phyloP scores from a whole-genome alignment of 2,329 filamentous ascomycete species.

The Hirsutella thompsonii region DNA sequence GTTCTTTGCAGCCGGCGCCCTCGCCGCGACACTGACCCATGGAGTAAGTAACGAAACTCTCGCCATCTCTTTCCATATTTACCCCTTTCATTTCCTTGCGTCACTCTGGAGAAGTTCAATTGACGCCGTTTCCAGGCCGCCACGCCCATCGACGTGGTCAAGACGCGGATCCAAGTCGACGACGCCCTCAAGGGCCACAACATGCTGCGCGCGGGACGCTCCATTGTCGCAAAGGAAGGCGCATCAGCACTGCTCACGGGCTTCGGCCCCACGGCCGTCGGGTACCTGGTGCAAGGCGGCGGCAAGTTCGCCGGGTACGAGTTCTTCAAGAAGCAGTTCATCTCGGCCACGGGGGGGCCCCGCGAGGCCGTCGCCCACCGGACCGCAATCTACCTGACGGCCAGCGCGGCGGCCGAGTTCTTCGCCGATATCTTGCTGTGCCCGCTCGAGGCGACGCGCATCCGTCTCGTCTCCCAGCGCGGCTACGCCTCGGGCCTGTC shows the following conservation, averaged over 20 bases:
- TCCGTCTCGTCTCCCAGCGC: constrained; percentile 70
- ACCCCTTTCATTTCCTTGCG: too few species aligned
- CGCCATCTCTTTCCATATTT: too few species aligned
- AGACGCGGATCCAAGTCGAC: constrained; percentile 86
- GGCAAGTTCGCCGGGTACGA: constrained; percentile 90
- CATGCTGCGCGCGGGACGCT: constrained; percentile 65
- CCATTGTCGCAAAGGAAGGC: constrained; percentile 70
- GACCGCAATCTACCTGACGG: constrained; percentile 57
- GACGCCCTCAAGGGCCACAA: constrained; percentile 74
- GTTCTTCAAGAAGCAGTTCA: constrained; percentile 84
- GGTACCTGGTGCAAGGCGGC: constrained; percentile 81
- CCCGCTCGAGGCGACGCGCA: constrained; percentile 73
- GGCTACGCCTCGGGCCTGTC: constrained; percentile 62
- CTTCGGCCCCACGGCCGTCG: constrained; percentile 73
- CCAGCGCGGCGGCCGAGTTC: constrained; percentile 56
- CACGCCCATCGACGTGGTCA: constrained; percentile 57
- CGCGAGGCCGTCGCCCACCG: constrained; percentile 29
- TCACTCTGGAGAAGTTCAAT: not conserved
- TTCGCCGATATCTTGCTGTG: constrained; percentile 74
- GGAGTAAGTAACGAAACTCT: constrained; percentile 25
- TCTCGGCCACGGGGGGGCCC: constrained; percentile 49
- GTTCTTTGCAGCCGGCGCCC: constrained; percentile 39
- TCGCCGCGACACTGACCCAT: constrained; percentile 38
- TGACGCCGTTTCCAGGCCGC: constrained; percentile 25
- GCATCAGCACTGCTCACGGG: constrained; percentile 69